These are phyloP conservation scores for Colletotrichum brevisporum DNA, from an alignment of 2,329 filamentous ascomycete species.

Conservation along the genomic window DNA sequence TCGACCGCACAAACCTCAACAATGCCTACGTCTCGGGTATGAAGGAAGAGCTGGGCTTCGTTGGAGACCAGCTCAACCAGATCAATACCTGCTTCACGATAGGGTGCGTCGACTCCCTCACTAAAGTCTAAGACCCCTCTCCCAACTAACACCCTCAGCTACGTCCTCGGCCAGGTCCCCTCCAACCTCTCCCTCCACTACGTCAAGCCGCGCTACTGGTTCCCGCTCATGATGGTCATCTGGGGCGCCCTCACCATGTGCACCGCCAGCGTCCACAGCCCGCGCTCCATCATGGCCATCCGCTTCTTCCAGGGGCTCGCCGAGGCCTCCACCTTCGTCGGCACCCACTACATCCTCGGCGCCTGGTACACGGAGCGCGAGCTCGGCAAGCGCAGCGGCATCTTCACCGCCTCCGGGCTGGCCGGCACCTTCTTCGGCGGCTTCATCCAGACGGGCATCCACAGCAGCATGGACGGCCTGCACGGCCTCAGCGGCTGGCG, in stretches of 20 bases:
- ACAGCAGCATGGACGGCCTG: conserved; percentile 60
- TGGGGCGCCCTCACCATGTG: conserved; percentile 77
- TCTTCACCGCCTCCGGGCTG: conserved; percentile 73
- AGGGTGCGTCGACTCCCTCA: conserved; percentile 48
- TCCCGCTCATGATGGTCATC: conserved; percentile 73
- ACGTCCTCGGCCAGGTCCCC: conserved; percentile 71
- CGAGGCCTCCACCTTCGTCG: conserved; percentile 58
- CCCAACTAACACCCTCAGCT: conserved; percentile 43
- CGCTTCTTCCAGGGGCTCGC: conserved; percentile 57
- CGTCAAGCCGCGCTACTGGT: conserved; percentile 73
- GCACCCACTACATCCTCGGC: conserved; percentile 59
- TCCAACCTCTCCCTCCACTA: conserved; percentile 75
- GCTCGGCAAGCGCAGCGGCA: conserved; percentile 73
- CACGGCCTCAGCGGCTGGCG: conserved; percentile 48
- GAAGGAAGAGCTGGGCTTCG: conserved; percentile 52
- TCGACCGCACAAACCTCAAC: conserved; percentile 47
- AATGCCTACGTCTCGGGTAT: conserved; percentile 57
- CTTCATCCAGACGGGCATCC: conserved; percentile 71
- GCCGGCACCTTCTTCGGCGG: conserved; percentile 73
- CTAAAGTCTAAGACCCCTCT: not conserved
- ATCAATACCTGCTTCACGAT: conserved; percentile 67
- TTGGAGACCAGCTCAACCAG: conserved; percentile 59
- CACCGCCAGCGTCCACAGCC: conserved; percentile 66
- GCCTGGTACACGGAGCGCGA: conserved; percentile 74
- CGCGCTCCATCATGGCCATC: conserved; percentile 67